Percentiles rank a stretch among this genome's conserved stretches.
phyloP scores from a whole-genome alignment of 306 rosid species.

The Trifolium repens region DNA sequence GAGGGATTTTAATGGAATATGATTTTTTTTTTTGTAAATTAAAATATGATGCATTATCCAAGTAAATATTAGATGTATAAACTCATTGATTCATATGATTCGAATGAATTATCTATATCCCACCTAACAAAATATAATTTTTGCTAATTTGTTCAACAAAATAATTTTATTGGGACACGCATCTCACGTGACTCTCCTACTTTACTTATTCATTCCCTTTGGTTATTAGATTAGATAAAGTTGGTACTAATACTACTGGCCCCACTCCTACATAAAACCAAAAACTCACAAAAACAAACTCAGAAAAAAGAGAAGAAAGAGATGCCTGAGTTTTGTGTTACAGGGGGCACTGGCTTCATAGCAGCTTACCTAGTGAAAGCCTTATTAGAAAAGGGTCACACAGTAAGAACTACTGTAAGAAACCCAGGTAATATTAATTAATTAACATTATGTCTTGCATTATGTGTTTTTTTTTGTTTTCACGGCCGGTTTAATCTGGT shows the following conservation, averaged over 20 bases:
- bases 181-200: not conserved
- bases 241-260: too few species aligned
- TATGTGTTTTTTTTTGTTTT: too few species aligned
- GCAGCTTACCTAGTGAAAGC: slow-evolving; percentile 72
- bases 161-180: not conserved
- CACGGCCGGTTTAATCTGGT: too few species aligned
- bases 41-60: too few species aligned
- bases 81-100: not conserved
- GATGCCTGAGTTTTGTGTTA: slow-evolving; percentile 81
- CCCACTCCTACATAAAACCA: not conserved
- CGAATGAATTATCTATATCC: not conserved
- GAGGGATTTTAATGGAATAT: too few species aligned
- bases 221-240: too few species aligned
- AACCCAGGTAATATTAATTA: slow-evolving; percentile 55
- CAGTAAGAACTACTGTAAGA: slow-evolving; percentile 74
- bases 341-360: slow-evolving; percentile 87
- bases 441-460: too few species aligned
- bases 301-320: not conserved
- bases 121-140: not conserved
- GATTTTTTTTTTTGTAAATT: too few species aligned
- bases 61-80: too few species aligned
- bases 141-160: not conserved
- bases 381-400: slow-evolving; percentile 69
- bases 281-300: not conserved
- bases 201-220: not conserved